Conservation (phyloP, 441 rosid genomes). For the Populus trichocarpa region DNA sequence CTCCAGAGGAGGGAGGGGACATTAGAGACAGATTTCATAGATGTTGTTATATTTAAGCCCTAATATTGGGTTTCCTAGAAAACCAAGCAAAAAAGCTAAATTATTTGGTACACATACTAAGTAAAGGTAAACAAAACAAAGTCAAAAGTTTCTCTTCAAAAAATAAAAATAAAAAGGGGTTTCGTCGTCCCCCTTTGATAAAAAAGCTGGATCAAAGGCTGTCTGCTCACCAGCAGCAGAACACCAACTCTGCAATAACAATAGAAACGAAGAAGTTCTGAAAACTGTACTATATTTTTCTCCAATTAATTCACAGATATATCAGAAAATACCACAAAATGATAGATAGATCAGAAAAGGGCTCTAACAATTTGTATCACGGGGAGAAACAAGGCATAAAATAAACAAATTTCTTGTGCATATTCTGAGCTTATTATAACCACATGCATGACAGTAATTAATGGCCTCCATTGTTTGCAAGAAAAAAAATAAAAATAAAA, state of each 20-base stretch:
- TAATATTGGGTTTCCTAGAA: background rate
- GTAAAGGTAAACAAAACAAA: background rate
- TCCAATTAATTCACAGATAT: background rate
- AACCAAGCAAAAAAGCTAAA: background rate
- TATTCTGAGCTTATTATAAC: background rate
- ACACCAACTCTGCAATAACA: conserved; percentile 15
- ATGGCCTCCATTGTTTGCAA: background rate
- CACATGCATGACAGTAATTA: background rate
- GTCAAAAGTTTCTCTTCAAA: background rate
- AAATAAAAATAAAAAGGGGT: background rate
- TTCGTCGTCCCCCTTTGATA: background rate
- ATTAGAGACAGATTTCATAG: background rate
- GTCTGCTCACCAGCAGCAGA: conserved; percentile 15
- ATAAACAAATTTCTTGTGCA: too few relatives aligned
- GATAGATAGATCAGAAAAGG: background rate
- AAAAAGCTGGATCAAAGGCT: background rate
- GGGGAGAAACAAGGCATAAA: background rate
- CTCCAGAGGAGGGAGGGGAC: background rate
- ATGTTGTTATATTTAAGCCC: background rate
- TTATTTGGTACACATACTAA: conserved; percentile 2
- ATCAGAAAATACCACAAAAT: background rate
- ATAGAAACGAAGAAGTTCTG: conserved; percentile 4
- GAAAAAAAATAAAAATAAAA: background rate
- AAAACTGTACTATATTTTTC: background rate
- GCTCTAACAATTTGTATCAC: background rate